These are phyloP conservation scores for Ramaria sp. DNA, from an alignment of 768 basidiomycete genomes.

Conservation along the genomic window DNA sequence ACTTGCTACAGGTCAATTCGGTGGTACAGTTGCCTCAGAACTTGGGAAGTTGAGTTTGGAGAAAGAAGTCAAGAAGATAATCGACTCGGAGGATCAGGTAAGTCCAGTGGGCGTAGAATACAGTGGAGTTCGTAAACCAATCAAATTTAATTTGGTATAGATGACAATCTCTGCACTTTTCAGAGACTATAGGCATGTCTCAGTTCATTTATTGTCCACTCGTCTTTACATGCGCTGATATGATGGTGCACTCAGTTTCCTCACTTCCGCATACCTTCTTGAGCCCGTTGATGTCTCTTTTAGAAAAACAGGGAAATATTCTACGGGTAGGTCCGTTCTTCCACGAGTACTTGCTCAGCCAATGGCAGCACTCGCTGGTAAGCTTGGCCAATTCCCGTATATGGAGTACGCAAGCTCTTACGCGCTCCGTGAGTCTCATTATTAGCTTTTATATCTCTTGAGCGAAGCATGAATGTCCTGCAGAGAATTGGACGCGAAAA, in stretches of 20 bases:
- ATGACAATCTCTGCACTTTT: slow-evolving; percentile 19
- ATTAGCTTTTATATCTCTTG: too few species aligned
- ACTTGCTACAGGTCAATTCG: slow-evolving; percentile 18
- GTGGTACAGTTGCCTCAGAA: slow-evolving; percentile 19
- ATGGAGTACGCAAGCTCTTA: slow-evolving; percentile 25
- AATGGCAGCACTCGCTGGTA: slow-evolving; percentile 19
- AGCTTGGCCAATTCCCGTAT: slow-evolving; percentile 20
- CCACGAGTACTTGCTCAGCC: slow-evolving; percentile 19
- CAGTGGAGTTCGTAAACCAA: not conserved
- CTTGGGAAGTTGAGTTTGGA: slow-evolving; percentile 18
- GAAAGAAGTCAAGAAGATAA: slow-evolving; percentile 15
- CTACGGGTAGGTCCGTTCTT: slow-evolving; percentile 18
- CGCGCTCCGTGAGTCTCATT: slow-evolving; percentile 14
- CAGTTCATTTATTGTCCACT: not conserved
- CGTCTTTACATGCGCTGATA: not conserved
- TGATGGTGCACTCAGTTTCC: slow-evolving; percentile 12
- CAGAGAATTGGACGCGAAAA: slow-evolving; percentile 16
- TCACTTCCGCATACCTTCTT: slow-evolving; percentile 22
- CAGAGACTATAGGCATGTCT: slow-evolving; percentile 15
- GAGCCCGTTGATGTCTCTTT: slow-evolving; percentile 21
- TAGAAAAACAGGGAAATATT: slow-evolving; percentile 18
- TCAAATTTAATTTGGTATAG: not conserved
- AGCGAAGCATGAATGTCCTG: too few species aligned
- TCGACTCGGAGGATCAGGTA: slow-evolving; percentile 7
- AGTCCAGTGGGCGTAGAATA: not conserved